These are phyloP conservation scores for Mytilinidion resinicola DNA, from an alignment of 495 filamentous ascomycete species.

Conservation along the genomic window DNA sequence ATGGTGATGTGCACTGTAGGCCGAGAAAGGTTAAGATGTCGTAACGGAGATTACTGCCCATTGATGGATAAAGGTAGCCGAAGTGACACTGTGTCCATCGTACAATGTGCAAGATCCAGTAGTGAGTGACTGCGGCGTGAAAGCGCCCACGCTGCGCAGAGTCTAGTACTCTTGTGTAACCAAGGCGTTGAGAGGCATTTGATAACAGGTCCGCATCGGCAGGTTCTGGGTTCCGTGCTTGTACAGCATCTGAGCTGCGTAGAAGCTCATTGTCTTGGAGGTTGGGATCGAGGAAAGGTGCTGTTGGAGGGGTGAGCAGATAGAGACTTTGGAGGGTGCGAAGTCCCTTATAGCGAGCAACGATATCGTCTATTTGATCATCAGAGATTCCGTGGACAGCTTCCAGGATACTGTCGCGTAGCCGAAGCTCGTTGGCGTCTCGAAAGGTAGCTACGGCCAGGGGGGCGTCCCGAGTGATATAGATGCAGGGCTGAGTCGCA, in stretches of 20 bases:
- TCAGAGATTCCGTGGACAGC: background rate
- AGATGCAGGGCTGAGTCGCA: background rate
- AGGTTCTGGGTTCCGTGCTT: background rate
- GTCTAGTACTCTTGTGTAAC: slow-evolving; percentile 10
- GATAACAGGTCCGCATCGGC: background rate
- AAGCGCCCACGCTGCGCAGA: slow-evolving; percentile 10
- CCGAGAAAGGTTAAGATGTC: background rate
- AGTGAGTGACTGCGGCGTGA: slow-evolving; percentile 7
- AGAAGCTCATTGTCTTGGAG: background rate
- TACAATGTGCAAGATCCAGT: slow-evolving; percentile 15
- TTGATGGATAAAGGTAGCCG: background rate
- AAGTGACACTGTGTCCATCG: slow-evolving; percentile 13
- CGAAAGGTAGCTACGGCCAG: background rate
- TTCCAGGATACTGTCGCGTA: background rate
- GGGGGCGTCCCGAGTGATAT: background rate
- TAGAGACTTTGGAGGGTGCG: slow-evolving; percentile 9
- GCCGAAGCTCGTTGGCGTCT: background rate
- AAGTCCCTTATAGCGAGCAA: slow-evolving; percentile 14
- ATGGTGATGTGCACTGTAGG: background rate
- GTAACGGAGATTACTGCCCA: background rate
- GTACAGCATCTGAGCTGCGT: background rate
- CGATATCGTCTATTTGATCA: slow-evolving; percentile 6
- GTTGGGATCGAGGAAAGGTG: background rate
- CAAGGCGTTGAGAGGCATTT: background rate
- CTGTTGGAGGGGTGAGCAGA: background rate